Conservation (phyloP, 495 filamentous ascomycete species). For the Penicillium pulvis region DNA sequence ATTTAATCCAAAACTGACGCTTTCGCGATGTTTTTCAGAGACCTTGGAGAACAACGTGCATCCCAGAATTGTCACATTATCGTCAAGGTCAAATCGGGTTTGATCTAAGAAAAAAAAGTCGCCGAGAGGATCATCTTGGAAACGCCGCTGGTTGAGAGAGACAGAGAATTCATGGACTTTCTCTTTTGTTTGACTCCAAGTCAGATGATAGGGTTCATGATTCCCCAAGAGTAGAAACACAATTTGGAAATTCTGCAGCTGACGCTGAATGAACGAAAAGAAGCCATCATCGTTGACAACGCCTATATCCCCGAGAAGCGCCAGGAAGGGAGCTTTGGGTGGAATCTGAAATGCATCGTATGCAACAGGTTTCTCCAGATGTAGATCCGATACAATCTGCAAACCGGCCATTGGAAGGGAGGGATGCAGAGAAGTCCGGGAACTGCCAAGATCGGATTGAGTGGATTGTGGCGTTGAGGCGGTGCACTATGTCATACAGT, state of each 20-base stretch:
- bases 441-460: not conserved
- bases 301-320: conserved; percentile 61
- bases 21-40: conserved; percentile 19
- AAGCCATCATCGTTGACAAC: conserved; percentile 40
- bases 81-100: conserved; percentile 36
- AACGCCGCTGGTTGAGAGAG: conserved; percentile 13
- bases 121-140: conserved; percentile 22
- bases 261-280: conserved; percentile 44
- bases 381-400: conserved; percentile 61
- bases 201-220: conserved; percentile 56
- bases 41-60: conserved; percentile 39
- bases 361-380: conserved; percentile 48
- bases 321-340: conserved; percentile 51
- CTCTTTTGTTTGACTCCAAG: conserved; percentile 35
- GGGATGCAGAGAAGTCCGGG: not conserved
- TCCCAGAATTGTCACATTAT: conserved; percentile 46
- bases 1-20: conserved; percentile 38
- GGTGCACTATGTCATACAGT: conserved; percentile 16
- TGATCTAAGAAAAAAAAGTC: conserved; percentile 20
- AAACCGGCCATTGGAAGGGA: conserved; percentile 25
- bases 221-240: conserved; percentile 59
- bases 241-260: conserved; percentile 45
- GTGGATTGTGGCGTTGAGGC: conserved; percentile 24
- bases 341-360: conserved; percentile 52
- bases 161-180: conserved; percentile 25